phyloP scores from a whole-genome alignment of 2,329 filamentous ascomycete species.

The Cladosporium phlei region DNA sequence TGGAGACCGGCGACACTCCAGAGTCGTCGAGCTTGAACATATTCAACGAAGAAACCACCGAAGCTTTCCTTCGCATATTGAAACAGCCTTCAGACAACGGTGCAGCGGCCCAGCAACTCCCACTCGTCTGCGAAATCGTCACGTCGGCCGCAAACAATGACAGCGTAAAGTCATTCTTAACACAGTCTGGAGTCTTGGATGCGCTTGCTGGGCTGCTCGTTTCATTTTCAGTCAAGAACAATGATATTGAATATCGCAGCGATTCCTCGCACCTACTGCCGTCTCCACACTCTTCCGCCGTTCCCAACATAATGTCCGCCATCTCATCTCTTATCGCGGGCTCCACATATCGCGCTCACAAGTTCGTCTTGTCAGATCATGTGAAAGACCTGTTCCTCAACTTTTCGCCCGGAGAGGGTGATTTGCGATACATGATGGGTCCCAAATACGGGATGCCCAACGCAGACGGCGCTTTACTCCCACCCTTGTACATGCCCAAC shows the following conservation, averaged over 20 bases:
- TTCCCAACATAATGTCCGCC: conserved; percentile 71
- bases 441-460: conserved; percentile 24
- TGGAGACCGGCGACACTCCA: neutral
- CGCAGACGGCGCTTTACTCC: conserved; percentile 22
- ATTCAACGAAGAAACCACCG: conserved; percentile 59
- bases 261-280: conserved; percentile 37
- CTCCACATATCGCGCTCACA: conserved; percentile 72
- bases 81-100: conserved; percentile 48
- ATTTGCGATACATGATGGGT: conserved; percentile 23
- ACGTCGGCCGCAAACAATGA: conserved; percentile 65
- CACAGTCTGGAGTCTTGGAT: conserved; percentile 70
- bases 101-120: conserved; percentile 55
- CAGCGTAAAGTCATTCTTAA: conserved; percentile 64
- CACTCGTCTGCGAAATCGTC: conserved; percentile 55
- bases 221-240: conserved; percentile 47
- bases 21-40: conserved; percentile 36
- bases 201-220: conserved; percentile 68
- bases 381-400: conserved; percentile 28
- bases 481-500: conserved; percentile 40
- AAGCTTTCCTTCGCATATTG: conserved; percentile 62
- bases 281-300: conserved; percentile 51
- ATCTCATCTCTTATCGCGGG: conserved; percentile 71
- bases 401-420: conserved; percentile 17
- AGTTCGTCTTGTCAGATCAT: conserved; percentile 49
- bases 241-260: conserved; percentile 25